Evolutionary conservation across 2,329 filamentous ascomycete species (phyloP).

Genomic region (Sphaerulina populicola): DNA sequence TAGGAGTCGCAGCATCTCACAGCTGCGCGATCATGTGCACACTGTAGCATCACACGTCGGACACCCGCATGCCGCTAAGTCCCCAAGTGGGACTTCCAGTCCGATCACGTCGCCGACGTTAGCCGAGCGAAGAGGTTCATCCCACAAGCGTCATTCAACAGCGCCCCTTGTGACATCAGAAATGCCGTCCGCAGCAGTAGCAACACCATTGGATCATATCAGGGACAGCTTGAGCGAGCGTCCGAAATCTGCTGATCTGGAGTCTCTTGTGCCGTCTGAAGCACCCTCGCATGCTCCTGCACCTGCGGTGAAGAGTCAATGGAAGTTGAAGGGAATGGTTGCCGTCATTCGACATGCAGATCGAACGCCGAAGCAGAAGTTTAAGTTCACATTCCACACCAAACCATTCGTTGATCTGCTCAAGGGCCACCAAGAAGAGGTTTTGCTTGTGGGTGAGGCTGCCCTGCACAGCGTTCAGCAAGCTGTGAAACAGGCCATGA

Average conservation of each 20-base stretch:
- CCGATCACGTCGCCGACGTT: constrained; percentile 40
- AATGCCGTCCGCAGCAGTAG: constrained; percentile 29
- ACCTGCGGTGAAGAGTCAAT: constrained; percentile 71
- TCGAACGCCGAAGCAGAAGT: constrained; percentile 96
- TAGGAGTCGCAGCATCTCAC: constrained; percentile 57
- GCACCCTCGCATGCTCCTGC: constrained; percentile 36
- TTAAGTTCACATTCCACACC: constrained; percentile 98
- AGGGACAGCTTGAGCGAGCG: constrained; percentile 9
- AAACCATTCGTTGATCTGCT: constrained; percentile 91
- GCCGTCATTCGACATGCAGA: constrained; percentile 94
- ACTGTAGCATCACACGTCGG: constrained; percentile 24
- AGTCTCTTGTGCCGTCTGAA: constrained; percentile 16
- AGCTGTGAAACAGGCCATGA: constrained; percentile 73
- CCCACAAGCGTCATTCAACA: constrained; percentile 12
- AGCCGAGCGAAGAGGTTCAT: constrained; percentile 30
- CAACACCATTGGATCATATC: constrained; percentile 12
- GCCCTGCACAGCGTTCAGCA: constrained; percentile 81
- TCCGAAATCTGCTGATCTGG: constrained; percentile 15
- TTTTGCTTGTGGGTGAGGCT: constrained; percentile 83
- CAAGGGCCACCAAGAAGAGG: constrained; percentile 92
- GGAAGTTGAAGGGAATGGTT: constrained; percentile 97
- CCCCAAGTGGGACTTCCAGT: constrained; percentile 29
- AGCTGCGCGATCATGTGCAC: constrained; percentile 41
- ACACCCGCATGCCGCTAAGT: constrained; percentile 18
- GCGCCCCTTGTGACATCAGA: constrained; percentile 23